A percentile compares a stretch with the other conserved stretches of the same genome.
phyloP scores from a whole-genome alignment of 495 filamentous ascomycete species.

The Neurospora sp. region DNA sequence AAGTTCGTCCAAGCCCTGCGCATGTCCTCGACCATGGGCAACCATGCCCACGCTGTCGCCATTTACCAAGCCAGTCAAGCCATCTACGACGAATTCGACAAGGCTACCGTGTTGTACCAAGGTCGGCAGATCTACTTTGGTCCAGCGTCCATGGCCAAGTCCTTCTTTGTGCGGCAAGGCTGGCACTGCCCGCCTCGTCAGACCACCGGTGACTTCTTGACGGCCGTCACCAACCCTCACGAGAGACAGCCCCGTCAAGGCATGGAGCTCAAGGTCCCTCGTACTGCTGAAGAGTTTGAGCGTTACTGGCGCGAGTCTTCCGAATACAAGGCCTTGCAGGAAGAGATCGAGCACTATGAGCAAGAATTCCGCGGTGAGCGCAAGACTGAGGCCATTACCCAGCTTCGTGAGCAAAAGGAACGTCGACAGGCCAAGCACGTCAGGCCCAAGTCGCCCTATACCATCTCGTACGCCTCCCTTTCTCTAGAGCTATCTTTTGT shows the following conservation, averaged over 20 bases:
- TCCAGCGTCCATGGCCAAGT: constrained; percentile 39
- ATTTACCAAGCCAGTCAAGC: constrained; percentile 67
- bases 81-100: constrained; percentile 58
- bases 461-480: constrained; percentile 19
- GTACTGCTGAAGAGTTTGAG: constrained; percentile 53
- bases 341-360: constrained; percentile 54
- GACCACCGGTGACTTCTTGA: constrained; percentile 70
- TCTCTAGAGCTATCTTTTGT: not conserved
- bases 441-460: constrained; percentile 43
- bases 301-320: constrained; percentile 28
- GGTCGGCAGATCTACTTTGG: constrained; percentile 60
- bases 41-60: constrained; percentile 48
- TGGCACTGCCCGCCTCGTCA: constrained; percentile 55
- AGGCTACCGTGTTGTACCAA: constrained; percentile 51
- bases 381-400: constrained; percentile 3
- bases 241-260: constrained; percentile 56
- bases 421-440: constrained; percentile 28
- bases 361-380: constrained; percentile 41
- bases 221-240: constrained; percentile 62
- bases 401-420: constrained; percentile 18
- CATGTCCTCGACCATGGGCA: constrained; percentile 39
- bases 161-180: constrained; percentile 51
- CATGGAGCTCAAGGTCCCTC: constrained; percentile 51
- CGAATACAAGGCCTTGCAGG: constrained; percentile 44
- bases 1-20: constrained; percentile 40